Percentiles rank a stretch among this genome's conserved stretches.
These are phyloP conservation scores for Ustilago esculenta DNA, from an alignment of 1,284 basidiomycete species.

Conservation along the genomic window DNA sequence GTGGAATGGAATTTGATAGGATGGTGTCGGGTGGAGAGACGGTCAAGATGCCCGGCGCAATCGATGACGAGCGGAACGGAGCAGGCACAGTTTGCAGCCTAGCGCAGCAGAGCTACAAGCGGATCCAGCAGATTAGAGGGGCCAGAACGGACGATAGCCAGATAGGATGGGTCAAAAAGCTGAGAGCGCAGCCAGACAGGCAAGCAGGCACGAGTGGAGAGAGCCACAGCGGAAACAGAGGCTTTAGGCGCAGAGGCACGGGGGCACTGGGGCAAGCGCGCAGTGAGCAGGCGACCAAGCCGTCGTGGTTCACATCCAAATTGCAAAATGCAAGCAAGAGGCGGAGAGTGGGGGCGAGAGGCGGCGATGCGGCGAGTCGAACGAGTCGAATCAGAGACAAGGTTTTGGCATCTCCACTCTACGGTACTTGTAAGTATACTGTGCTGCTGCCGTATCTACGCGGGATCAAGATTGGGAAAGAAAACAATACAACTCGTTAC, in stretches of 20 bases:
- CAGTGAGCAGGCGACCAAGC: no score
- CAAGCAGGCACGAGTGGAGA: not conserved
- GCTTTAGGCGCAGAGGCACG: constrained; percentile 14
- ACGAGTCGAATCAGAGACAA: constrained; percentile 13
- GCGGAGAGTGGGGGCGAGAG: not conserved
- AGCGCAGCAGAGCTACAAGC: no score
- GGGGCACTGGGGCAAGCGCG: not conserved
- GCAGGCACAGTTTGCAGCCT: not conserved
- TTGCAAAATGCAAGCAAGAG: constrained; percentile 1
- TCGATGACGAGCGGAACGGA: constrained; percentile 18
- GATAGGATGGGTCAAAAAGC: constrained; percentile 4
- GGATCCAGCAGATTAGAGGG: no score
- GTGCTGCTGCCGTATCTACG: not conserved
- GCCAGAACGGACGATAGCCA: not conserved
- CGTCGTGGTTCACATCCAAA: no score
- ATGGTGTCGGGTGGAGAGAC: constrained; percentile 31
- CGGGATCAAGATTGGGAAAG: not conserved
- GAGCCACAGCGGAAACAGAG: not conserved
- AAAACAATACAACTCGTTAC: not conserved
- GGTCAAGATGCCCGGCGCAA: constrained; percentile 2
- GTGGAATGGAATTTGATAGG: not conserved
- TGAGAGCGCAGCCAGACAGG: not conserved
- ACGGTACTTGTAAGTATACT: no score
- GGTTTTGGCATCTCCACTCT: constrained; percentile 5
- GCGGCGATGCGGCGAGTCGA: constrained; percentile 9